Evolutionary conservation across 495 filamentous ascomycete genomes (phyloP).

Genomic region (Neurospora pannonica): DNA sequence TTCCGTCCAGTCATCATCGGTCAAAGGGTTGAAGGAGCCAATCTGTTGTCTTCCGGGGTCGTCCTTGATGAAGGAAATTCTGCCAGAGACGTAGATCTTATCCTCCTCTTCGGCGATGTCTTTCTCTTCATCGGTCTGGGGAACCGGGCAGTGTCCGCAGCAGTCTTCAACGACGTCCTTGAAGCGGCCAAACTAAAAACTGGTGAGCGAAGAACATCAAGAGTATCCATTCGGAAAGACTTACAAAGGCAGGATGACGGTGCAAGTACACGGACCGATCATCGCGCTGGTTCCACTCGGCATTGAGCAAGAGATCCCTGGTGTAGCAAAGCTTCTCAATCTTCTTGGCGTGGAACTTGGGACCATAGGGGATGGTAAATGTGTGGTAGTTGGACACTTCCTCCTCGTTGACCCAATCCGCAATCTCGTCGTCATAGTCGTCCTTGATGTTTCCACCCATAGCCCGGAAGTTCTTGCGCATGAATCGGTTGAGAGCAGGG

Average conservation of each 20-base stretch:
- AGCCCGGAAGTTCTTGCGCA: constrained; percentile 12
- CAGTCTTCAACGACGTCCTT: constrained; percentile 66
- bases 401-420: constrained; percentile 67
- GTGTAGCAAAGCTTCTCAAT: constrained; percentile 74
- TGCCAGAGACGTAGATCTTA: constrained; percentile 63
- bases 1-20: constrained; percentile 73
- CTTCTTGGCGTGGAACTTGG: constrained; percentile 55
- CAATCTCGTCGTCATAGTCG: constrained; percentile 61
- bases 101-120: constrained; percentile 59
- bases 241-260: constrained; percentile 62
- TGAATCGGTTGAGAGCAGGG: constrained; percentile 30
- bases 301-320: constrained; percentile 72
- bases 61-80: constrained; percentile 62
- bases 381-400: constrained; percentile 70
- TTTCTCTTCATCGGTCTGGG: constrained; percentile 57
- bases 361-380: constrained; percentile 69
- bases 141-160: constrained; percentile 65
- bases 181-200: constrained; percentile 47
- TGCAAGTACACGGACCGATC: constrained; percentile 65
- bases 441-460: constrained; percentile 60
- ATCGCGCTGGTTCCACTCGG: constrained; percentile 71
- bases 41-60: constrained; percentile 63
- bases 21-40: constrained; percentile 68
- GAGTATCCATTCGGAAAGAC: not conserved
- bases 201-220: not conserved